Conservation (phyloP, 2,329 filamentous ascomycete genomes). For the Ilyonectria sp. region DNA sequence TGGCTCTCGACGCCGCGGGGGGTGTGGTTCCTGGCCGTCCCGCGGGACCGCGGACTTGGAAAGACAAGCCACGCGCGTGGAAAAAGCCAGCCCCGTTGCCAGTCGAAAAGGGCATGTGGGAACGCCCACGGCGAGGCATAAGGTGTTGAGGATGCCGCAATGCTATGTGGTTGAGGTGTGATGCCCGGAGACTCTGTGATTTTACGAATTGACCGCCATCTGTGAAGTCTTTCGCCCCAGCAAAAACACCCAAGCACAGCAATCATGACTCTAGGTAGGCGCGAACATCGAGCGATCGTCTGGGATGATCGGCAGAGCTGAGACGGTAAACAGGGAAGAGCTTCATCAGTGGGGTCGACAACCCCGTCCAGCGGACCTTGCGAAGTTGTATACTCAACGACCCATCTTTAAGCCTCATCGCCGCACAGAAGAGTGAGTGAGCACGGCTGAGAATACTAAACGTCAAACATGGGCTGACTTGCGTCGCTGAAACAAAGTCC, state of each 20-base stretch:
- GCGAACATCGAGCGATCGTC: not conserved
- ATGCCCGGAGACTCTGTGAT: constrained; percentile 12
- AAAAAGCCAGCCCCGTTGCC: constrained; percentile 6
- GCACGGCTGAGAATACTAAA: not conserved
- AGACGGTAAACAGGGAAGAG: constrained; percentile 40
- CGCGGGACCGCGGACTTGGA: constrained; percentile 11
- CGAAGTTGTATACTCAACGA: constrained; percentile 44
- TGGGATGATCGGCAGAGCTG: constrained; percentile 2
- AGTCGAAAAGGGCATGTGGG: constrained; percentile 30
- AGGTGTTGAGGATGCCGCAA: constrained; percentile 15
- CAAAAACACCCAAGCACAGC: constrained; percentile 9
- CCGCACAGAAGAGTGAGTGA: constrained; percentile 39
- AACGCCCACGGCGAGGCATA: constrained; percentile 24
- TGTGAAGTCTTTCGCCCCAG: not conserved
- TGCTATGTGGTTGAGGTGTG: constrained; percentile 19
- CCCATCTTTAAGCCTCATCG: constrained; percentile 40
- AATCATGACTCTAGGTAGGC: constrained; percentile 42
- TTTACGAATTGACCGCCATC: not conserved
- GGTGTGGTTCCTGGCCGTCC: not conserved
- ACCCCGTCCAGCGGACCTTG: constrained; percentile 39
- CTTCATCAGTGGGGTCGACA: constrained; percentile 41
- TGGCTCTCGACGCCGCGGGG: not conserved
- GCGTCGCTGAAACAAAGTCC: constrained; percentile 22
- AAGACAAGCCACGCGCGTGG: constrained; percentile 17
- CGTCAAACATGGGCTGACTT: constrained; percentile 10